Percentiles rank a stretch among this genome's conserved stretches.
These are phyloP conservation scores for Daldinia loculata DNA, from an alignment of 495 filamentous ascomycete genomes.

Conservation along the genomic window DNA sequence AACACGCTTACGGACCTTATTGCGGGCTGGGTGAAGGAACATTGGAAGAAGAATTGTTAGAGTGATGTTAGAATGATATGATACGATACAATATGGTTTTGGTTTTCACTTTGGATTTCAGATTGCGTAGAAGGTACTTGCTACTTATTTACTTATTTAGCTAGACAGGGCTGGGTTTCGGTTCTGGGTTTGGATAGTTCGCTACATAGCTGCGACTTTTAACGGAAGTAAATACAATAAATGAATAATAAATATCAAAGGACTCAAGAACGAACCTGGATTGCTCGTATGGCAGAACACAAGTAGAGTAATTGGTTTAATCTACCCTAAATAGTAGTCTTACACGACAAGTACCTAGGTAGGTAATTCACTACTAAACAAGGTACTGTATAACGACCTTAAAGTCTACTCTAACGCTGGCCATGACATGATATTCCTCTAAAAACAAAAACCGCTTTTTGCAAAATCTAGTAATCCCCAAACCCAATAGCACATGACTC, in stretches of 20 bases:
- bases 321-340: not conserved
- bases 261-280: too few species aligned
- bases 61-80: not conserved
- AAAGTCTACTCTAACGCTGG: not conserved
- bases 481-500: not conserved
- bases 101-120: not conserved
- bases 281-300: not conserved
- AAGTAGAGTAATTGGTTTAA: not conserved
- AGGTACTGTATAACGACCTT: not conserved
- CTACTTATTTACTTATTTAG: not conserved
- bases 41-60: slow-evolving; percentile 72
- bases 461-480: not conserved
- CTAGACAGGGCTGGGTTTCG: not conserved
- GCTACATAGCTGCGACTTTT: not conserved
- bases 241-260: not conserved
- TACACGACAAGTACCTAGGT: not conserved
- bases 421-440: not conserved
- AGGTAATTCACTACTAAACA: too few species aligned
- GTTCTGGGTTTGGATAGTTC: not conserved
- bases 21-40: slow-evolving; percentile 75
- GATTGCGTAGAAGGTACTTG: not conserved
- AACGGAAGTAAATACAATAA: not conserved
- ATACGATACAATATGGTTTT: slow-evolving; percentile 1
- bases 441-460: not conserved
- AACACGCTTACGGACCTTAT: slow-evolving; percentile 79